phyloP scores from a whole-genome alignment of 805 yeast species.

The Wickerhamomyces ciferrii region DNA sequence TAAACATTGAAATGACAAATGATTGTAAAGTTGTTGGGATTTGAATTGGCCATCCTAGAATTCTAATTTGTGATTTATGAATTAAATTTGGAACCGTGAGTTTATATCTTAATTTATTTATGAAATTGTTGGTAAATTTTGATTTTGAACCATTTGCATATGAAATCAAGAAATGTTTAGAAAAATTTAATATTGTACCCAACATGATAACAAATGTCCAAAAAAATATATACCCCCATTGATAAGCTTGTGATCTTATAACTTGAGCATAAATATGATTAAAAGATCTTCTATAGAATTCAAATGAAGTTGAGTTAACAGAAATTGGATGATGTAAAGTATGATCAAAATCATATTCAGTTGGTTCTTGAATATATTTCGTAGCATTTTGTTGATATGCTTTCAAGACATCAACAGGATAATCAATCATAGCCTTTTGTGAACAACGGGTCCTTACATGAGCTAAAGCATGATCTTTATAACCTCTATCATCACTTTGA shows the following conservation, averaged over 20 bases:
- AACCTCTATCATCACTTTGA: slow-evolving; percentile 22
- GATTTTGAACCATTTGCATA: slow-evolving; percentile 15
- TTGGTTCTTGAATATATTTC: slow-evolving; percentile 25
- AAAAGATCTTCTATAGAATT: slow-evolving; percentile 28
- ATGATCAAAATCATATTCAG: slow-evolving; percentile 14
- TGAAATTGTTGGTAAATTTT: slow-evolving; percentile 7
- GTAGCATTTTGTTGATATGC: slow-evolving; percentile 31
- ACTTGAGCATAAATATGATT: slow-evolving; percentile 32
- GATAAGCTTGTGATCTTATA: slow-evolving; percentile 33
- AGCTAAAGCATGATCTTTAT: slow-evolving; percentile 31
- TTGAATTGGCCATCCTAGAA: slow-evolving; percentile 22
- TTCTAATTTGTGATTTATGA: slow-evolving; percentile 16
- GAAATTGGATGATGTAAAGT: slow-evolving; percentile 27
- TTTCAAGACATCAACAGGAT: slow-evolving; percentile 28
- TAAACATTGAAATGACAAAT: slow-evolving; percentile 25
- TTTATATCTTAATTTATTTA: slow-evolving; percentile 16
- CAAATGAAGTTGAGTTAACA: slow-evolving; percentile 26
- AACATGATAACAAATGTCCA: slow-evolving; percentile 31
- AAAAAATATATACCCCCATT: slow-evolving; percentile 40
- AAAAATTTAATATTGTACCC: slow-evolving; percentile 25
- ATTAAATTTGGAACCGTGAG: slow-evolving; percentile 25
- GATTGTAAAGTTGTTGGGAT: slow-evolving; percentile 26
- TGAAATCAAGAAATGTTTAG: slow-evolving; percentile 20
- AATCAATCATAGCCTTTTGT: slow-evolving; percentile 27
- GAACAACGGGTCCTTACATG: slow-evolving; percentile 33